Base-by-base conservation (phyloP, 2,329 filamentous ascomycete species). In the Harringtonia aguacate region DNA sequence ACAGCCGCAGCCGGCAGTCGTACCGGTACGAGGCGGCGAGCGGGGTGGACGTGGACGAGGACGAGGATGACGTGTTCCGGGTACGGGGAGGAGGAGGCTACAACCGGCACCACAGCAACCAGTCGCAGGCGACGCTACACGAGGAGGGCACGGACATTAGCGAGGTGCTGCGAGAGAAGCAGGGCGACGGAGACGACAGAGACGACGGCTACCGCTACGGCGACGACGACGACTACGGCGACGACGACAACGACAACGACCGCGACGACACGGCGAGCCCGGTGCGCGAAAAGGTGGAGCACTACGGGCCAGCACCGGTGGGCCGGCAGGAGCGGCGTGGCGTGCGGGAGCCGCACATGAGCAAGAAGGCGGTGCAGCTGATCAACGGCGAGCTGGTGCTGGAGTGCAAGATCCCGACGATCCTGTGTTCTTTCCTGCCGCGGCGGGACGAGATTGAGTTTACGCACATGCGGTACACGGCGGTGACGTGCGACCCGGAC, bases 361-460 rank as follows among this genome's bases (percentile, higher is more conserved):
- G 84, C 12, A 92, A 82, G 64, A 95, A 94, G 59, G 90, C 97
- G 62, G 92, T 98, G 44, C 82, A 87, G 56, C 76, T 98, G 36
- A 94, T 97, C 73, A 97, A 98, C 59, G 92, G 92, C 58, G 90
- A 98, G 65, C 80, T 98, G 43, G 90, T 98, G 46, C 73, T 98
- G 38, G 92, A 98, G 67, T 97, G 92, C 73, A 98, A 98, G 67
- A 98, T 98, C 53, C 92, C 94, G 1, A 98, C 92, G 1, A 98
- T 97, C 53, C 72, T 98, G 34, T 94, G 97, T 74, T 95, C 88
- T 60, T 98, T 98, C 66, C 68, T 98, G 49, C 94, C 94, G 0
- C 79, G 90, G 15, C 79, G 90, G 47, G 88, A 95, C 58, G 90
- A 95, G 61, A 74, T 90, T 50, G 92, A 98, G 59, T 98, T 98